phyloP scores from a whole-genome alignment of 2,329 filamentous ascomycete genomes.

The Clarireedia monteithiana region DNA sequence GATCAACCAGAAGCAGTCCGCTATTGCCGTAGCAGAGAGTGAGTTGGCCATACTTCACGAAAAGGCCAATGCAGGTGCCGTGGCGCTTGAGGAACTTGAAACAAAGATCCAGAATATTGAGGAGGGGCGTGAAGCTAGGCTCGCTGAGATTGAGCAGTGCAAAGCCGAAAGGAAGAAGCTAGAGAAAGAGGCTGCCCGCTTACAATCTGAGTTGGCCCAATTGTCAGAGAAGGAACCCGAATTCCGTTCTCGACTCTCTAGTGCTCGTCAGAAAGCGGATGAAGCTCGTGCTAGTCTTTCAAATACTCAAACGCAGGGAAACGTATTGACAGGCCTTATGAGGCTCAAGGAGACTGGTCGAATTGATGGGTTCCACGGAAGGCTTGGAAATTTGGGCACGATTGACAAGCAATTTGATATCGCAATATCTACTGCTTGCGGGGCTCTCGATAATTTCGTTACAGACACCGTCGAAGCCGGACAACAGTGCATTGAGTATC shows the following conservation, averaged over 20 bases:
- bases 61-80: conserved; percentile 78
- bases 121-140: conserved; percentile 62
- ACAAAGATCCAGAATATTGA: conserved; percentile 69
- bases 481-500: conserved; percentile 95
- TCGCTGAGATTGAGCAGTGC: conserved; percentile 66
- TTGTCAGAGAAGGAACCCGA: conserved; percentile 72
- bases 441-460: conserved; percentile 88
- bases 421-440: conserved; percentile 95
- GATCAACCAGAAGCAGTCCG: conserved; percentile 91
- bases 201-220: conserved; percentile 65
- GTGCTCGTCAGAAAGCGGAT: conserved; percentile 87
- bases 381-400: conserved; percentile 85
- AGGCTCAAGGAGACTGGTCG: conserved; percentile 91
- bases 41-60: conserved; percentile 88
- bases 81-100: conserved; percentile 76
- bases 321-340: conserved; percentile 86
- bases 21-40: conserved; percentile 89
- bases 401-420: conserved; percentile 94
- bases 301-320: conserved; percentile 85
- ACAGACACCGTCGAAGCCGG: conserved; percentile 93
- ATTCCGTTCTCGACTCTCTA: conserved; percentile 76
- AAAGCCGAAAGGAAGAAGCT: conserved; percentile 64
- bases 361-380: conserved; percentile 94
- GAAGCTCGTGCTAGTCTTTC: conserved; percentile 88
- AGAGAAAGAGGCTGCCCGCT: conserved; percentile 65